Conservation (phyloP, 495 filamentous ascomycete genomes). For the Pyrenula aspistea region DNA sequence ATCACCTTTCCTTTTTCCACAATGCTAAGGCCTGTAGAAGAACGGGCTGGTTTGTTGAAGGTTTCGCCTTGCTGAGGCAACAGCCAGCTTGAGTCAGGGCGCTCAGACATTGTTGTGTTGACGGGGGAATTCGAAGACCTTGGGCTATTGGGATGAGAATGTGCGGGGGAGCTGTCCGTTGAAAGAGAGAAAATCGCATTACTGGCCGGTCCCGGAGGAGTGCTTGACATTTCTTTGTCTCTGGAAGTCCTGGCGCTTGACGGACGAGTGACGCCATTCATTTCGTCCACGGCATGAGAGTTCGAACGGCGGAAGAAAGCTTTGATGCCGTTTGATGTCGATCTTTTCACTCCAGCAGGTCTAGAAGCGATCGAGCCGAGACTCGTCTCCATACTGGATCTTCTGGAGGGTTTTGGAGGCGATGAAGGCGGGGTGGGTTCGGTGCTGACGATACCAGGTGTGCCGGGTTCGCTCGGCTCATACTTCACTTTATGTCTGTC, state of each 20-base stretch:
- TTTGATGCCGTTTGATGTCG: background rate
- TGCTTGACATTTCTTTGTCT: background rate
- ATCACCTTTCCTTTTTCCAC: conserved; percentile 3
- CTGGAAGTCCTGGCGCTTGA: background rate
- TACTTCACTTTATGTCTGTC: background rate
- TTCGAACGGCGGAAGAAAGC: background rate
- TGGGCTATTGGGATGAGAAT: background rate
- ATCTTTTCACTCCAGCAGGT: background rate
- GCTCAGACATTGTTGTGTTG: background rate
- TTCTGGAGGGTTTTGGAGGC: background rate
- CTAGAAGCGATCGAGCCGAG: background rate
- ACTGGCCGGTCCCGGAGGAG: background rate
- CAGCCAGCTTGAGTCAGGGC: background rate
- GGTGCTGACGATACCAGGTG: background rate
- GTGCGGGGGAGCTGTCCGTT: background rate
- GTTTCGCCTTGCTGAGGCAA: background rate
- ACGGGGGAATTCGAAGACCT: background rate
- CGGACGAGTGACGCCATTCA: background rate
- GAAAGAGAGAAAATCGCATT: background rate
- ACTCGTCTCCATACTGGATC: background rate
- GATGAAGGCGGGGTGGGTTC: background rate
- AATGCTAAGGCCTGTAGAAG: background rate
- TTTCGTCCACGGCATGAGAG: background rate
- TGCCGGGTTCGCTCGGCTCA: background rate
- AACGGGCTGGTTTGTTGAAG: background rate